Percentiles rank a stretch among this genome's conserved stretches.
phyloP scores from a whole-genome alignment of 805 yeast species.

The Wickerhamomyces hampshirensis region DNA sequence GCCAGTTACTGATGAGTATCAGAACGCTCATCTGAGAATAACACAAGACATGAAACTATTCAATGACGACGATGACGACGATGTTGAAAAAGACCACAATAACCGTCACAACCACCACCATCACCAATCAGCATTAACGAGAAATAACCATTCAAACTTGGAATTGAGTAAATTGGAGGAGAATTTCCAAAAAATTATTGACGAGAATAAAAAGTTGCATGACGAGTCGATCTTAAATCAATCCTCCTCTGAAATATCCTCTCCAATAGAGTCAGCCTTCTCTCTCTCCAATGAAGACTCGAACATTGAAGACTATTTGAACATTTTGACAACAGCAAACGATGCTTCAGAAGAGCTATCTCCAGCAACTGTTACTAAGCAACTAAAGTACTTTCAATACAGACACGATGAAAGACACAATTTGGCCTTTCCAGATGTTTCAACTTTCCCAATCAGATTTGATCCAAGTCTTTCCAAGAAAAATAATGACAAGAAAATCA shows the following conservation, averaged over 20 bases:
- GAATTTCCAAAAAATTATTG: conserved; percentile 24
- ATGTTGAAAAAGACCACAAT: no score
- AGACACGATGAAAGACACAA: conserved; percentile 27
- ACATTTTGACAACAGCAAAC: conserved; percentile 12
- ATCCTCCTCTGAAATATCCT: conserved; percentile 1
- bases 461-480: conserved; percentile 16
- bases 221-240: neutral
- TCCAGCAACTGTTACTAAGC: conserved; percentile 6
- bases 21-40: neutral
- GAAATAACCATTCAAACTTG: neutral
- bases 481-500: conserved; percentile 7
- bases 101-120: no score
- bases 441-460: conserved; percentile 25
- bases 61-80: conserved; percentile 5
- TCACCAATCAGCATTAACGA: neutral
- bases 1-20: neutral
- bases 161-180: conserved; percentile 23
- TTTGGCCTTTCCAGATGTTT: conserved; percentile 26
- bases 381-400: conserved; percentile 18
- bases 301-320: conserved; percentile 18
- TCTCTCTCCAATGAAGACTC: neutral
- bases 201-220: conserved; percentile 16
- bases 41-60: neutral
- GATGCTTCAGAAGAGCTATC: conserved; percentile 7
- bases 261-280: conserved; percentile 6